A percentile compares a stretch with the other conserved stretches of the same genome.
These are phyloP conservation scores for Flaveria robusta DNA, from an alignment of 129 eudicot species.

Conservation along the genomic window DNA sequence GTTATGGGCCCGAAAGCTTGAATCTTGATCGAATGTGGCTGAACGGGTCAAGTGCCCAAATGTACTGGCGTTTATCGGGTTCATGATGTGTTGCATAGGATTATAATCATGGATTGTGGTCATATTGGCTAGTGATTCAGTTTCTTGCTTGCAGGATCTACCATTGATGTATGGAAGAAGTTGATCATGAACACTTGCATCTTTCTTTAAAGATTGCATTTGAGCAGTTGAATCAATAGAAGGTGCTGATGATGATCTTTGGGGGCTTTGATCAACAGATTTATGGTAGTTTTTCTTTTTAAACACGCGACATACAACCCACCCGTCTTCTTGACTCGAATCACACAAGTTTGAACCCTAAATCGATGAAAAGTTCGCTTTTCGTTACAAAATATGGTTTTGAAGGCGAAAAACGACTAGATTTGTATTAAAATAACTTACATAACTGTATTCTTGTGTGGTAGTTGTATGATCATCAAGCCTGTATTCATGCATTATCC, in stretches of 20 bases:
- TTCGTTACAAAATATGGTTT: background rate
- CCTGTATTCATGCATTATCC: constrained; percentile 93
- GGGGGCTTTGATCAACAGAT: constrained; percentile 43
- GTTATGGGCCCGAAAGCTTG: constrained; percentile 21
- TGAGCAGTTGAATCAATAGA: constrained; percentile 29
- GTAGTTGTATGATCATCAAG: constrained; percentile 42
- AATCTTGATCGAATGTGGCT: constrained; percentile 33
- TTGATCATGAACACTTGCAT: constrained; percentile 50
- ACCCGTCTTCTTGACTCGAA: constrained; percentile 75
- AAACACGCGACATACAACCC: constrained; percentile 85
- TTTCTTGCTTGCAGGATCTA: constrained; percentile 45
- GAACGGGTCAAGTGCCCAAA: constrained; percentile 9
- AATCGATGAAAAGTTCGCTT: constrained; percentile 13
- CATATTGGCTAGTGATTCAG: constrained; percentile 22
- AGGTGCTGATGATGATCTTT: constrained; percentile 40
- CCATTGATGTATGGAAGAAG: constrained; percentile 47
- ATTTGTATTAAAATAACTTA: constrained; percentile 24
- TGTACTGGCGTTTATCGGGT: constrained; percentile 33
- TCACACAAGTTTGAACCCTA: constrained; percentile 35
- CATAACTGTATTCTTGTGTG: constrained; percentile 37
- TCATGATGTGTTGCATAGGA: constrained; percentile 19
- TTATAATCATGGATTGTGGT: constrained; percentile 24
- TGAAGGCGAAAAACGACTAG: background rate
- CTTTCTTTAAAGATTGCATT: constrained; percentile 28
- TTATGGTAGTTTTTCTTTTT: constrained; percentile 73